phyloP scores from a whole-genome alignment of 371 early-diverging fungal genomes.

The Mortierella sp. region DNA sequence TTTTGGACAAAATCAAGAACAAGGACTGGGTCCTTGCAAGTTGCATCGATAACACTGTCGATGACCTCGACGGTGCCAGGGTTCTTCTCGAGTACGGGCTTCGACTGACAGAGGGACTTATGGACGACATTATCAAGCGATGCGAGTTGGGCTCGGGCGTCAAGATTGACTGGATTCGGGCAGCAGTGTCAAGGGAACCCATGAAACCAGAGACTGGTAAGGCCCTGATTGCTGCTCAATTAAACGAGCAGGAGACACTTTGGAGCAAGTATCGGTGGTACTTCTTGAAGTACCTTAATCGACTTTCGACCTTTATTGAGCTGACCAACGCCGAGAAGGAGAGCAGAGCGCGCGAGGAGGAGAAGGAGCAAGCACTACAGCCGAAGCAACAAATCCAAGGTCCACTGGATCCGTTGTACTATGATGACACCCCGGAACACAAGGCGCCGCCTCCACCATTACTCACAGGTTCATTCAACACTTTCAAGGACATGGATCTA shows the following conservation, averaged over 20 bases:
- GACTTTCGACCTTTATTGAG: slow-evolving; percentile 73
- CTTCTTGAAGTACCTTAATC: slow-evolving; percentile 75
- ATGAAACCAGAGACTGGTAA: slow-evolving; percentile 20
- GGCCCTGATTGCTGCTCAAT: slow-evolving; percentile 25
- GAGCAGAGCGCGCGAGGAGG: slow-evolving; percentile 31
- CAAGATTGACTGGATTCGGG: slow-evolving; percentile 43
- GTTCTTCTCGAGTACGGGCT: slow-evolving; percentile 69
- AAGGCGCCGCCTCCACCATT: slow-evolving; percentile 19
- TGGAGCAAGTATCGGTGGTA: slow-evolving; percentile 67
- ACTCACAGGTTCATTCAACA: slow-evolving; percentile 60
- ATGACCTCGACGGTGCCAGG: slow-evolving; percentile 60
- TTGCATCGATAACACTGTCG: slow-evolving; percentile 54
- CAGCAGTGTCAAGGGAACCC: slow-evolving; percentile 39
- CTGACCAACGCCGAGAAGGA: slow-evolving; percentile 57
- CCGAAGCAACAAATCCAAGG: slow-evolving; percentile 10
- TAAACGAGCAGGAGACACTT: slow-evolving; percentile 50
- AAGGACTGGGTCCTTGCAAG: slow-evolving; percentile 73
- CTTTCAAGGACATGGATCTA: slow-evolving; percentile 78
- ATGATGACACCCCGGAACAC: slow-evolving; percentile 32
- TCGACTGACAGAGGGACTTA: slow-evolving; percentile 60
- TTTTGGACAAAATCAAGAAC: slow-evolving; percentile 70
- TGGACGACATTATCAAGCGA: slow-evolving; percentile 62
- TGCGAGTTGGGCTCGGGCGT: slow-evolving; percentile 31
- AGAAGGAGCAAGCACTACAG: background rate
- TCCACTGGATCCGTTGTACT: slow-evolving; percentile 40